Conservation (phyloP, 2,329 filamentous ascomycete species). For the Eutypella sp. region DNA sequence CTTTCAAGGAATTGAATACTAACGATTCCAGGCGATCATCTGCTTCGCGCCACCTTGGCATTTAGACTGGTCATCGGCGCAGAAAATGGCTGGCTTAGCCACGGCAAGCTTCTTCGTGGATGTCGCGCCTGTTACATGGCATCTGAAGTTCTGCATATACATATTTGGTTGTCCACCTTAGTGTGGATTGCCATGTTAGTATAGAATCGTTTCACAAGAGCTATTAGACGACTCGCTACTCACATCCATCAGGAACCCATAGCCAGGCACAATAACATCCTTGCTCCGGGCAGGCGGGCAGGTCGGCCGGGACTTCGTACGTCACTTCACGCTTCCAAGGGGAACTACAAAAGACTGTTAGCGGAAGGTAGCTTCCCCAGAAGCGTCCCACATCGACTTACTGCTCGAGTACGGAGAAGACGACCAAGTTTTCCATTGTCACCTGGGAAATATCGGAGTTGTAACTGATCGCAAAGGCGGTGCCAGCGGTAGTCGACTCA, state of each 20-base stretch:
- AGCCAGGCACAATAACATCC: constrained; percentile 17
- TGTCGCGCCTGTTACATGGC: constrained; percentile 39
- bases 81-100: constrained; percentile 37
- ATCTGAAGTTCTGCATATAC: constrained; percentile 46
- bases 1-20: background rate
- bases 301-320: constrained; percentile 11
- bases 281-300: constrained; percentile 12
- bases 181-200: background rate
- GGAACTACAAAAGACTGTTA: constrained; percentile 6
- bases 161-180: constrained; percentile 12
- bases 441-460: constrained; percentile 40
- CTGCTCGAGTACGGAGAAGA: constrained; percentile 42
- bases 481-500: constrained; percentile 37
- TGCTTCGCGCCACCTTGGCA: background rate
- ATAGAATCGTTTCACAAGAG: background rate
- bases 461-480: constrained; percentile 47
- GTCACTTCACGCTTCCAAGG: constrained; percentile 14
- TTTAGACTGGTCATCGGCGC: constrained; percentile 33
- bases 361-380: background rate
- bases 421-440: constrained; percentile 46
- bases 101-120: constrained; percentile 35
- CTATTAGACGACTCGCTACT: too few relatives aligned
- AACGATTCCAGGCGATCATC: background rate
- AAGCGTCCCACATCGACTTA: constrained; percentile 18
- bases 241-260: constrained; percentile 14